Evolutionary conservation across 1,284 basidiomycete genomes (phyloP), one percentile per base, ranked within the genome.

Genomic region (Ustilago curta): DNA sequence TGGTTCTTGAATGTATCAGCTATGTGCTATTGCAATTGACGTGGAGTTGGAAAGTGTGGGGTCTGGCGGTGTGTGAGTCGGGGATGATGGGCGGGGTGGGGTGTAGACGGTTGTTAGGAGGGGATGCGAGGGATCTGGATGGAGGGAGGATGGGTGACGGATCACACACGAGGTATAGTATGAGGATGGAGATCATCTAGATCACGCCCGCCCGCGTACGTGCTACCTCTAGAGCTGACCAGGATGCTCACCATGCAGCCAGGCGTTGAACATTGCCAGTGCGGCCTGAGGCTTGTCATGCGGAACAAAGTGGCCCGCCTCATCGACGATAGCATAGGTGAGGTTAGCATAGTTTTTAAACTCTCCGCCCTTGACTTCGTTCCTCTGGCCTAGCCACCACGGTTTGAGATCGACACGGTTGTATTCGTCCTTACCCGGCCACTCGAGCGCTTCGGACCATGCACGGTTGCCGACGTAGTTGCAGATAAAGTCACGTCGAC

Each of bases 261-360:
- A 84, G 19, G 62, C 45, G 42, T 76, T 78, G 64, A 84, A 70
- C 78, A 84, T 80, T 27, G 57, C 48, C 12, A 79, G 61, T 0
- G 81, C 80, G 14, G 70, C 64, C 27, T 54, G 42, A 0, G 81
- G 82, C 56, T 83, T 77, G 52, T 82, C 80, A 39, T 79, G 74
- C 12, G 83, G 83, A 4, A 83, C 81, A 79, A 84, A 84, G 64
- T 84, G 83, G 27, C 83, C 81, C 3, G 78, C 76, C 4, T 71
- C 60, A 19, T 81, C 77, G 1, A 83, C 77, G 37, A 74, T 80
- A 8, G 67, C 74, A 32, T 77, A 83, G 4, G 82, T 83, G 3
- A 84, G 32, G 25, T 74, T 64, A 9, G 45, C 77, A 29, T 56
- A 56, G 40, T 53, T 59, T 31, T 78, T 77, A 57, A 74, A 82